Conservation (phyloP, 495 filamentous ascomycete species). For the Mytilinidion resinicola region DNA sequence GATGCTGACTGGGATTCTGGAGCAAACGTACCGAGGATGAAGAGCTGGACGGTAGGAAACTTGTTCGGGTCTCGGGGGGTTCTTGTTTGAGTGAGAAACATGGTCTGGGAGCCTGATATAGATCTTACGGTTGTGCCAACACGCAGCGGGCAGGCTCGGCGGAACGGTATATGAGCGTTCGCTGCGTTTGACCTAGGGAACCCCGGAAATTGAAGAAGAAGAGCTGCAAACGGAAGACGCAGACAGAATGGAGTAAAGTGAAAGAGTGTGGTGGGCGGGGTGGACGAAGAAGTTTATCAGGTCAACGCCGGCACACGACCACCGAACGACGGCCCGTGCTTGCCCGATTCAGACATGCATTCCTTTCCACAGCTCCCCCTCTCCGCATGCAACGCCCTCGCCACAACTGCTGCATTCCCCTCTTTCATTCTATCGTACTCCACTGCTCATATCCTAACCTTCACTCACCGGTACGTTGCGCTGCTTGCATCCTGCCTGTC, state of each 20-base stretch:
- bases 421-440: too few species aligned
- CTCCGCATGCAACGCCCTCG: too few species aligned
- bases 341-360: too few species aligned
- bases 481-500: too few species aligned
- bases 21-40: slow-evolving; percentile 57
- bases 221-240: slow-evolving; percentile 6
- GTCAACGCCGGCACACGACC: too few species aligned
- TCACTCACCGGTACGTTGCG: too few species aligned
- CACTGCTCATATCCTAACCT: too few species aligned
- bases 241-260: not conserved
- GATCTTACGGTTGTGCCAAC: slow-evolving; percentile 33
- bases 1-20: not conserved
- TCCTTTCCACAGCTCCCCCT: too few species aligned
- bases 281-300: not conserved
- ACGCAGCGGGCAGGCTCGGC: slow-evolving; percentile 16
- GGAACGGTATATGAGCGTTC: slow-evolving; percentile 3
- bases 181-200: slow-evolving; percentile 16
- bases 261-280: not conserved
- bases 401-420: too few species aligned
- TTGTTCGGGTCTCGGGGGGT: slow-evolving; percentile 48
- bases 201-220: slow-evolving; percentile 8
- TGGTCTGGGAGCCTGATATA: slow-evolving; percentile 24
- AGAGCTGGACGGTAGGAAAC: slow-evolving; percentile 73
- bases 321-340: too few species aligned
- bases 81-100: slow-evolving; percentile 39